Evolutionary conservation across 495 filamentous ascomycete species (phyloP).

Genomic region (Penicillium roqueforti): DNA sequence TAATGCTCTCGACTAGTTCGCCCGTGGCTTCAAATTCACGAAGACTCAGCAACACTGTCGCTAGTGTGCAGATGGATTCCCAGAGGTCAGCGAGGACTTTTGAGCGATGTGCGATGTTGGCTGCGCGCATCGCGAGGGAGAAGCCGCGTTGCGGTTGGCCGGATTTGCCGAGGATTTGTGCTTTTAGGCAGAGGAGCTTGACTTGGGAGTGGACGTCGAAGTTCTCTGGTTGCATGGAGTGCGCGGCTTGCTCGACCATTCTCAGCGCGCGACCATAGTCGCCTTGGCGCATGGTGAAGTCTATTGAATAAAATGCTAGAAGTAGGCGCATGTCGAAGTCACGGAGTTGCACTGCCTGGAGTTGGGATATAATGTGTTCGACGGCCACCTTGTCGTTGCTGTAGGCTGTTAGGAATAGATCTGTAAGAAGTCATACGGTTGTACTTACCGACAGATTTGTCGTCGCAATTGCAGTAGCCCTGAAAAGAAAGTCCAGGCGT

Average conservation of each 20-base stretch:
- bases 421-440: not conserved
- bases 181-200: slow-evolving; percentile 72
- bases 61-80: slow-evolving; percentile 67
- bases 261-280: slow-evolving; percentile 60
- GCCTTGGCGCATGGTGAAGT: slow-evolving; percentile 61
- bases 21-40: slow-evolving; percentile 70
- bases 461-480: slow-evolving; percentile 67
- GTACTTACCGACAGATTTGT: slow-evolving; percentile 58
- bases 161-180: slow-evolving; percentile 62
- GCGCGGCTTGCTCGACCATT: slow-evolving; percentile 63
- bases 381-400: slow-evolving; percentile 66
- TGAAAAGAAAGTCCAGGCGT: slow-evolving; percentile 72
- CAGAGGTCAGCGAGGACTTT: slow-evolving; percentile 70
- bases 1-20: slow-evolving; percentile 63
- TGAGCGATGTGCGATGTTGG: slow-evolving; percentile 68
- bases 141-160: slow-evolving; percentile 79
- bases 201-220: slow-evolving; percentile 73
- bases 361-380: slow-evolving; percentile 58
- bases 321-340: slow-evolving; percentile 70
- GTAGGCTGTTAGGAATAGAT: slow-evolving; percentile 18
- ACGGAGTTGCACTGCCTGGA: slow-evolving; percentile 50
- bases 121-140: slow-evolving; percentile 74
- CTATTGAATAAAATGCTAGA: slow-evolving; percentile 65
- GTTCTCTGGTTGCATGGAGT: slow-evolving; percentile 60
- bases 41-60: slow-evolving; percentile 63